Conservation (phyloP, 768 basidiomycete genomes). For the Leccinum fibrillosum region DNA sequence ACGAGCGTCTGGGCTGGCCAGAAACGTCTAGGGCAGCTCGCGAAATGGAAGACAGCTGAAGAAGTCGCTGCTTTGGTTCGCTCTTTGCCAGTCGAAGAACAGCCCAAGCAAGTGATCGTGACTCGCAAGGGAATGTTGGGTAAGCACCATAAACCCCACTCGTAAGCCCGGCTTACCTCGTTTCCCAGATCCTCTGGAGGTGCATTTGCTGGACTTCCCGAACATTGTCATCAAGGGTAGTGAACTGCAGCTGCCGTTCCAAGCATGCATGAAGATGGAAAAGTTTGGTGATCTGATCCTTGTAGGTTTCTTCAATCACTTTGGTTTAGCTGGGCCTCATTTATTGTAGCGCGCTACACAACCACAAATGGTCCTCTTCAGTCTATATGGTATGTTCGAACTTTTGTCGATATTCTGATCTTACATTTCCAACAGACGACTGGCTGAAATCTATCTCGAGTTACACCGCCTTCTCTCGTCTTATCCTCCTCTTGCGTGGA, state of each 20-base stretch:
- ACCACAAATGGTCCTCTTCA: conserved; percentile 99
- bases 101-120: conserved; percentile 99
- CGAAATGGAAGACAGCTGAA: conserved; percentile 99
- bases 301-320: conserved; percentile 35
- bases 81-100: conserved; percentile 98
- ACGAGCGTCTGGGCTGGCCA: conserved; percentile 99
- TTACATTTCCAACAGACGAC: conserved; percentile 57
- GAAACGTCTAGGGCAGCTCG: conserved; percentile 98
- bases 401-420: neutral
- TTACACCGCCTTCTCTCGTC: conserved; percentile 97
- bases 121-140: conserved; percentile 86
- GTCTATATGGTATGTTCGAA: conserved; percentile 70
- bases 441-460: conserved; percentile 99
- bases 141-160: neutral
- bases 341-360: conserved; percentile 79
- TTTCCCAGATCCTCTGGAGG: conserved; percentile 81
- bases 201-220: conserved; percentile 98
- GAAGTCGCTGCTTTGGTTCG: conserved; percentile 98
- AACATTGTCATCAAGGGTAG: conserved; percentile 99
- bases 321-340: neutral
- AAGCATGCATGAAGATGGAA: conserved; percentile 99
- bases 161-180: conserved; percentile 2
- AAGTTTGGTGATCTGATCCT: conserved; percentile 98
- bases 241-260: conserved; percentile 97
- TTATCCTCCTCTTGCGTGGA: conserved; percentile 95